These are phyloP conservation scores for Platanthera zijinensis DNA, from an alignment of 106 monocot genomes.

Conservation along the genomic window DNA sequence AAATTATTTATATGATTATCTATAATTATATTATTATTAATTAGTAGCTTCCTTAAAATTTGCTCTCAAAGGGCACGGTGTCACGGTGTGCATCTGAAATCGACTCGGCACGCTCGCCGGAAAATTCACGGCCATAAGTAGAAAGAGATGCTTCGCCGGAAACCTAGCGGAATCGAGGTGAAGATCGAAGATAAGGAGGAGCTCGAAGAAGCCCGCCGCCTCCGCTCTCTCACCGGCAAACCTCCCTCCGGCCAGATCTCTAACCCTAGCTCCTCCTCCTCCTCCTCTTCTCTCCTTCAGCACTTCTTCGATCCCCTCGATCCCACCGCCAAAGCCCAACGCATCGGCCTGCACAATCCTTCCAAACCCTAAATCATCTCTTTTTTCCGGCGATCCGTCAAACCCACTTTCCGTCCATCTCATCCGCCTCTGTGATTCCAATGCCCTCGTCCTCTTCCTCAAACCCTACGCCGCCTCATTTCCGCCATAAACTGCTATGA, in stretches of 20 bases:
- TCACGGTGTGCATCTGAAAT: no score
- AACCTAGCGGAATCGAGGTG: constrained; percentile 5
- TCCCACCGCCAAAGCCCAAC: constrained; percentile 6
- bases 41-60: no score
- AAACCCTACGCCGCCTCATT: not conserved
- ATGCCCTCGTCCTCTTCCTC: not conserved
- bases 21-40: no score
- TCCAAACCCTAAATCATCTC: constrained; percentile 3
- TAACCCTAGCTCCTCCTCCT: not conserved
- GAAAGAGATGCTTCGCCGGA: constrained; percentile 7
- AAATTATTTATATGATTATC: no score
- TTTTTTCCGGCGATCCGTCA: not conserved
- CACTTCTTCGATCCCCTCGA: constrained; percentile 9
- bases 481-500: not conserved
- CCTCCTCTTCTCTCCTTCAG: not conserved
- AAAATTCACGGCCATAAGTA: no score
- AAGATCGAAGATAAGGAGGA: constrained; percentile 6
- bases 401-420: not conserved
- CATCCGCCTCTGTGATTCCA: not conserved
- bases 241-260: not conserved
- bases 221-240: constrained; percentile 1
- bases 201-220: constrained; percentile 8
- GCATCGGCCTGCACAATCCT: constrained; percentile 1
- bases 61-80: no score
- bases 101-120: no score